Percentiles rank a stretch among this genome's conserved stretches.
Evolutionary conservation across 257 asterid species (phyloP).

Genomic region (Nyctanthes arbortristis): DNA sequence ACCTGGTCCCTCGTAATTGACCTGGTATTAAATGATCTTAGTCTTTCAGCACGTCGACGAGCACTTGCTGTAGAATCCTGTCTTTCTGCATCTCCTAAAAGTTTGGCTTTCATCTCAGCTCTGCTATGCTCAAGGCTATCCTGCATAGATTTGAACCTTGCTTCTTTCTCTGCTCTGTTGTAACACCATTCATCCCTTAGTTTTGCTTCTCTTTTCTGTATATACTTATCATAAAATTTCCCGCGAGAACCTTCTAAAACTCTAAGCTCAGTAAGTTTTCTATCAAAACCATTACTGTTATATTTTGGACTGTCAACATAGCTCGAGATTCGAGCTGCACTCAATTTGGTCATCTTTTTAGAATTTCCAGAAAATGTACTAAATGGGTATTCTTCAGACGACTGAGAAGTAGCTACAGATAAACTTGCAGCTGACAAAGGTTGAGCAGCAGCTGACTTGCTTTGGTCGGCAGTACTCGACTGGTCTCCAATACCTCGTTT

Average conservation of each 20-base stretch:
- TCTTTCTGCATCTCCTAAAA: slow-evolving; percentile 55
- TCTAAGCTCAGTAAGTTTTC: slow-evolving; percentile 39
- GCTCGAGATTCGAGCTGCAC: slow-evolving; percentile 28
- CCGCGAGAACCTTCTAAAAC: slow-evolving; percentile 79
- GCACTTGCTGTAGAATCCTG: slow-evolving; percentile 42
- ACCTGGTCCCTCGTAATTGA: slow-evolving; percentile 68
- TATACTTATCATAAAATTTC: slow-evolving; percentile 65
- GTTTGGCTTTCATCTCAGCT: slow-evolving; percentile 76
- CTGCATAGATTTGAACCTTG: slow-evolving; percentile 78
- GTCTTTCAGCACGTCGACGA: slow-evolving; percentile 70
- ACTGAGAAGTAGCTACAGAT: slow-evolving; percentile 32
- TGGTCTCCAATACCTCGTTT: slow-evolving; percentile 70
- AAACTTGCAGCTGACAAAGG: slow-evolving; percentile 38
- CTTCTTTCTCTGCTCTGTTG: slow-evolving; percentile 81
- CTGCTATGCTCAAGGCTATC: slow-evolving; percentile 79
- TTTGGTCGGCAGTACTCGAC: slow-evolving; percentile 44
- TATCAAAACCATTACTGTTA: slow-evolving; percentile 31
- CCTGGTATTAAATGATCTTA: slow-evolving; percentile 62
- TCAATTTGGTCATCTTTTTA: slow-evolving; percentile 37
- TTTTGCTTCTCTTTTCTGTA: slow-evolving; percentile 87
- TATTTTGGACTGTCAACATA: slow-evolving; percentile 37
- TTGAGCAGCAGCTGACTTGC: slow-evolving; percentile 44
- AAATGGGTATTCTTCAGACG: slow-evolving; percentile 29
- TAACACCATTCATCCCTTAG: slow-evolving; percentile 86
- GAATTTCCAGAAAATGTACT: slow-evolving; percentile 44